Evolutionary conservation across 345 rosid species (phyloP), one percentile per base, ranked within the genome.

Genomic region (Lepidium didymum): DNA sequence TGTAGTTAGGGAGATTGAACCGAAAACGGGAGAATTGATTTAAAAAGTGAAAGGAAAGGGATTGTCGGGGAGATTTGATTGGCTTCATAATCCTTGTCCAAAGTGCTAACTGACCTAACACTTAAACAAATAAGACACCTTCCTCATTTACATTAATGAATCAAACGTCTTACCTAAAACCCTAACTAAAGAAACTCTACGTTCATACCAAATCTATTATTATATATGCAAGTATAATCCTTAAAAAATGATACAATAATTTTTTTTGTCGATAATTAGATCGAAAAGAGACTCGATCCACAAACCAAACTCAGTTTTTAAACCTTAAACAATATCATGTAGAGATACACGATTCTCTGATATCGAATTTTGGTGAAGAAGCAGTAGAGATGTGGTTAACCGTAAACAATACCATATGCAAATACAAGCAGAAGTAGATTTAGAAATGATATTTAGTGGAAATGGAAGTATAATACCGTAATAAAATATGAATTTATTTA

Each of bases 11-110:
- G 64, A 68, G 46, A 46, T 54, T 60, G 35, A 75, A 54, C 58
- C 58, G 34, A 60, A 60, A 67, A 35, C 51, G 35, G 9, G 35
- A 67, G 14, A 67, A 57, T 33, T 19, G 40, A 55, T 58, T n/a
- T 59, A 7, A 36, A 18, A 27, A 4, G 18, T 12, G 15, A 11
- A 41, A 58, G 29, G 78, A 75, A 68, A 75, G 55, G 3, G 78
- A 75, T 62, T 68, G 78, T 75, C 74, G 74, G 78, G 78, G 69
- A 62, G 64, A 46, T 68, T 54, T 75, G 58, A 75, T 75, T 75
- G 78, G 78, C 53, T 60, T 67, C 37, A 43, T 61, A 61, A 67
- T 74, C 69, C 56, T 60, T 74, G 57, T 74, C 78, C 69, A 37
- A 62, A n/a, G 3, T 54, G 58, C 68, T 74, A 68, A 61, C 78